Conservation (phyloP, 2,329 filamentous ascomycete genomes). For the Aureobasidium sp. region DNA sequence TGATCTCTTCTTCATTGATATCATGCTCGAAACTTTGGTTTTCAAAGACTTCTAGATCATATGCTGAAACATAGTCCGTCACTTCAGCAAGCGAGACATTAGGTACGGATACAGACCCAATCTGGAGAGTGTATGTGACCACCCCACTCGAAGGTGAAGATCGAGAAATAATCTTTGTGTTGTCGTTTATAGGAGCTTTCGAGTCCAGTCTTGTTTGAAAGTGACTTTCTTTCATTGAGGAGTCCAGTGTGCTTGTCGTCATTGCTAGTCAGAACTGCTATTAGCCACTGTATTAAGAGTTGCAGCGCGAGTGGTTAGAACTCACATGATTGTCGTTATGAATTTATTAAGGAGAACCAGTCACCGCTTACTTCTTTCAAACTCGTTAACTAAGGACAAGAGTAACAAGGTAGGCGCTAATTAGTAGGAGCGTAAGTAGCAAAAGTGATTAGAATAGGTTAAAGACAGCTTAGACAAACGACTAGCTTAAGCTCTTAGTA, state of each 20-base stretch:
- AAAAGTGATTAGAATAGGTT: not conserved
- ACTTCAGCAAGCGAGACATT: constrained; percentile 23
- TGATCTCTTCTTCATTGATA: constrained; percentile 10
- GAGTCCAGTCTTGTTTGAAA: not conserved
- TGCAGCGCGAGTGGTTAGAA: not conserved
- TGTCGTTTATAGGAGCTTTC: not conserved
- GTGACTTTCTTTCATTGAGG: not conserved
- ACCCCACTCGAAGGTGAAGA: constrained; percentile 15
- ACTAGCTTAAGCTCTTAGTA: not conserved
- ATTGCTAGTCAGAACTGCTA: not conserved
- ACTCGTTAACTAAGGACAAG: not conserved
- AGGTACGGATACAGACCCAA: constrained; percentile 20
- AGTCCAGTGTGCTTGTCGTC: not conserved
- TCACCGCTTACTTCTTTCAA: not conserved
- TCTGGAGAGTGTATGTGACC: constrained; percentile 20
- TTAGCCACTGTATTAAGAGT: not conserved
- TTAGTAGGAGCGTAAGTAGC: not conserved
- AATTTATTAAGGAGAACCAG: not conserved
- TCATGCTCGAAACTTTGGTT: constrained; percentile 22
- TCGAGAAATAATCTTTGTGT: constrained; percentile 19
- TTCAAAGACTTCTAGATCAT: constrained; percentile 26
- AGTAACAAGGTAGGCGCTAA: not conserved
- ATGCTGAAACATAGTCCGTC: constrained; percentile 26
- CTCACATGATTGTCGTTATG: not conserved
- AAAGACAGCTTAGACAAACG: not conserved